Percentiles rank a stretch among this genome's conserved stretches.
These are phyloP conservation scores for Diplodia sapinea DNA, from an alignment of 2,329 filamentous ascomycete genomes.

Conservation along the genomic window DNA sequence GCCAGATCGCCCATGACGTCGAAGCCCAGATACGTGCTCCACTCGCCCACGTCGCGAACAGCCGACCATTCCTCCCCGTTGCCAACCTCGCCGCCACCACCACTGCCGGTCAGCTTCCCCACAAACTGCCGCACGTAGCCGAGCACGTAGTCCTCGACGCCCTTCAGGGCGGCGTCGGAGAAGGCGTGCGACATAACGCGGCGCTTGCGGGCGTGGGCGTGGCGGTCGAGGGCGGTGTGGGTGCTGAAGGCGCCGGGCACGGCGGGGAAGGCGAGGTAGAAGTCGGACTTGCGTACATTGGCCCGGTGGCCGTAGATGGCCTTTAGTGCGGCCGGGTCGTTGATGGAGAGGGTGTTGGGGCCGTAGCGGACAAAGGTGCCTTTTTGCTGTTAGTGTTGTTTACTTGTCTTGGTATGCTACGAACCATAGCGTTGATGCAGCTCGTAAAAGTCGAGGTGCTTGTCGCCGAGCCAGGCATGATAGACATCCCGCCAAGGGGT, in stretches of 20 bases:
- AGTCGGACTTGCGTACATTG: conserved; percentile 26
- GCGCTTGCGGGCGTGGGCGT: conserved; percentile 54
- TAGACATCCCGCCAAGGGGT: conserved; percentile 55
- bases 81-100: too few relatives aligned
- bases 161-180: conserved; percentile 53
- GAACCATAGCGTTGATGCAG: conserved; percentile 73
- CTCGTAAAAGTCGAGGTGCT: conserved; percentile 74
- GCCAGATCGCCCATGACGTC: conserved; percentile 60
- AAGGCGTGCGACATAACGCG: conserved; percentile 56
- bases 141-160: conserved; percentile 54
- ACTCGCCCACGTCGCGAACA: neutral
- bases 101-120: conserved; percentile 39
- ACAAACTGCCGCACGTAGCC: conserved; percentile 51
- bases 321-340: conserved; percentile 64
- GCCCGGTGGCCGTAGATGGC: conserved; percentile 25
- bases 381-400: neutral
- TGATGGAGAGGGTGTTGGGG: conserved; percentile 79
- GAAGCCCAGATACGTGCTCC: conserved; percentile 47
- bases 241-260: conserved; percentile 52
- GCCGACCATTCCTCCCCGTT: neutral
- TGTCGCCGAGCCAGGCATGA: conserved; percentile 75
- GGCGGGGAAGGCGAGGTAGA: conserved; percentile 50
- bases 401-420: neutral
- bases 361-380: conserved; percentile 69
- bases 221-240: conserved; percentile 53